Evolutionary conservation across 352 stramenopile genomes (phyloP).

Genomic region (Phytophthora sp.): DNA sequence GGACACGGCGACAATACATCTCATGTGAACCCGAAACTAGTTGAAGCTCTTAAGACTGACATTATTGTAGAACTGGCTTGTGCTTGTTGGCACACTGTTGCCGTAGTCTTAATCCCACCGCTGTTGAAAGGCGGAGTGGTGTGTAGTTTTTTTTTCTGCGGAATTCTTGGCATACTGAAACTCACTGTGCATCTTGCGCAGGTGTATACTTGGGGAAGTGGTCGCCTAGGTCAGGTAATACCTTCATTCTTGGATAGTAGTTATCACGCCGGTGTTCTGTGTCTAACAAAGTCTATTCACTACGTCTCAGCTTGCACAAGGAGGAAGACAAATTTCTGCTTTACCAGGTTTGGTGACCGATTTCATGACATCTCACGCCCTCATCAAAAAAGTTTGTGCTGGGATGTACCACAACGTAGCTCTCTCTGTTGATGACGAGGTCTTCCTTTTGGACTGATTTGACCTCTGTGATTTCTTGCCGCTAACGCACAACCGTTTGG

Average conservation of each 20-base stretch:
- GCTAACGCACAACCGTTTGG: neutral
- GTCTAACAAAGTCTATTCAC: neutral
- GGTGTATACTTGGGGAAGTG: constrained; percentile 94
- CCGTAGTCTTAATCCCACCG: constrained; percentile 88
- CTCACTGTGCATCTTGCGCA: constrained; percentile 9
- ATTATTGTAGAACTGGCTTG: constrained; percentile 84
- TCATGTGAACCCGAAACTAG: constrained; percentile 74
- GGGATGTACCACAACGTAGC: constrained; percentile 93
- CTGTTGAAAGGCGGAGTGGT: constrained; percentile 83
- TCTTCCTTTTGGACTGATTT: constrained; percentile 21
- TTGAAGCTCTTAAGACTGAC: constrained; percentile 73
- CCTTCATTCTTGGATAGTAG: neutral
- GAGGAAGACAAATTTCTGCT: constrained; percentile 70
- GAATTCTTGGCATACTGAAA: neutral
- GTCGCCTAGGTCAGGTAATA: constrained; percentile 89
- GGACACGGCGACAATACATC: constrained; percentile 77
- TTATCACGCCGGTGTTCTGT: neutral
- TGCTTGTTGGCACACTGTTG: constrained; percentile 89
- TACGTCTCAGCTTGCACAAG: constrained; percentile 62
- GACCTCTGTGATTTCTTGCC: too few relatives aligned
- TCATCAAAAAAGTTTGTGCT: constrained; percentile 86
- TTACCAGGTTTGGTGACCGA: constrained; percentile 81
- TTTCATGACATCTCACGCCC: constrained; percentile 79
- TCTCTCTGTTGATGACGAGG: constrained; percentile 90
- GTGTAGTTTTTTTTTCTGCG: neutral